phyloP scores from a whole-genome alignment of 805 yeast genomes.

The Kluyveromyces dobzhanskii region DNA sequence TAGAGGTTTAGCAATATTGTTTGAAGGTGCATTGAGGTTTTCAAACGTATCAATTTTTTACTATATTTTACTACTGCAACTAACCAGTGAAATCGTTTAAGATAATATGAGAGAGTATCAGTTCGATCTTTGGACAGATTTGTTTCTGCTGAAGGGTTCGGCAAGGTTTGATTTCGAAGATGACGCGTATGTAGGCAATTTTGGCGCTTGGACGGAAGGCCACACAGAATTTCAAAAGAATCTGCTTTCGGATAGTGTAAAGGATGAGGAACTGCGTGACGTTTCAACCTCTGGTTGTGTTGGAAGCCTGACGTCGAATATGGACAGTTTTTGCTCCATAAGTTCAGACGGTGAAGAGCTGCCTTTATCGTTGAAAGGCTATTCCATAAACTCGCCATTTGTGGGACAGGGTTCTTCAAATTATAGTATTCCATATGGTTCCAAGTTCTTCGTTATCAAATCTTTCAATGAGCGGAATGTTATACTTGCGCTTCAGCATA shows the following conservation, averaged over 20 bases:
- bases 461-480: slow-evolving; percentile 44
- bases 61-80: too few species aligned
- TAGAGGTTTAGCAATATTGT: too few species aligned
- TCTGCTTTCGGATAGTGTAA: too few species aligned
- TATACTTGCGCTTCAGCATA: slow-evolving; percentile 38
- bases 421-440: slow-evolving; percentile 20
- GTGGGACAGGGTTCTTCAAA: too few species aligned
- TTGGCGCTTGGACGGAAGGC: neutral
- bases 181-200: neutral
- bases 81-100: too few species aligned
- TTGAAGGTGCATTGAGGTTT: too few species aligned
- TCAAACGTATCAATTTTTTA: neutral
- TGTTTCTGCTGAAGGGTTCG: slow-evolving; percentile 1
- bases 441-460: slow-evolving; percentile 45
- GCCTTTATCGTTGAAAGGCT: too few species aligned
- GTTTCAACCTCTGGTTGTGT: too few species aligned
- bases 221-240: neutral
- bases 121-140: slow-evolving; percentile 2
- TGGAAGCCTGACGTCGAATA: neutral
- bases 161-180: neutral
- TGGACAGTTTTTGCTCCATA: neutral
- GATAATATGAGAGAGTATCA: neutral
- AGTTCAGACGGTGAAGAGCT: too few species aligned
- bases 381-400: too few species aligned
- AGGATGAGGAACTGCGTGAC: too few species aligned